Percentiles rank a stretch among this genome's conserved stretches.
Evolutionary conservation across 1,284 basidiomycete genomes (phyloP).

Genomic region (Microbotryum saponariae): DNA sequence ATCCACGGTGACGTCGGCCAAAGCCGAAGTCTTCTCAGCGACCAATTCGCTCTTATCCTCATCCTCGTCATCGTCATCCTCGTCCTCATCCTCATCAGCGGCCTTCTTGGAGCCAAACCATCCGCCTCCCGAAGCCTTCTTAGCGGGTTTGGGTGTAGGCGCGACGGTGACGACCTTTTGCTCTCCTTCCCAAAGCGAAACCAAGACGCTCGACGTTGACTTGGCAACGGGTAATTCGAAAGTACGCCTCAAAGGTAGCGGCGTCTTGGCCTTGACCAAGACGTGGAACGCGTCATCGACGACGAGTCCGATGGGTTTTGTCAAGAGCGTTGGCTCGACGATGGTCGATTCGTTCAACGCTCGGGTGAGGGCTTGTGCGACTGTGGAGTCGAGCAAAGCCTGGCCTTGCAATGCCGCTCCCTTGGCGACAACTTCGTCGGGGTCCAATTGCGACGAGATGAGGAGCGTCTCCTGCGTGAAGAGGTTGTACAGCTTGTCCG

Average conservation of each 20-base stretch:
- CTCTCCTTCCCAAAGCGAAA: constrained; percentile 83
- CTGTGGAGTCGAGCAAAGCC: constrained; percentile 47
- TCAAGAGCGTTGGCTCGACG: constrained; percentile 50
- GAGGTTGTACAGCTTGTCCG: constrained; percentile 61
- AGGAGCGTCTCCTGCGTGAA: constrained; percentile 57
- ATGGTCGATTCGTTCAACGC: constrained; percentile 50
- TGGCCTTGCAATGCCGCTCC: constrained; percentile 83
- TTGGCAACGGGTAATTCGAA: constrained; percentile 62
- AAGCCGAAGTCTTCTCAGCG: background rate
- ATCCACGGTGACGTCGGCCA: too few relatives aligned
- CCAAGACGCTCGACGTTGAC: constrained; percentile 52
- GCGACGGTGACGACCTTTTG: constrained; percentile 36
- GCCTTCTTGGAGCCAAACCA: constrained; percentile 3
- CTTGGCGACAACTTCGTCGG: constrained; percentile 78
- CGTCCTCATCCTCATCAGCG: constrained; percentile 46
- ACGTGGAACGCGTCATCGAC: constrained; percentile 49
- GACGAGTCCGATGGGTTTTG: constrained; percentile 68
- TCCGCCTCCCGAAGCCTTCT: constrained; percentile 19
- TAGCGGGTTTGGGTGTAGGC: constrained; percentile 12
- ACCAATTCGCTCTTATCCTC: constrained; percentile 59
- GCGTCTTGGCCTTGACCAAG: constrained; percentile 39
- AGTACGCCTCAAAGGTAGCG: constrained; percentile 55
- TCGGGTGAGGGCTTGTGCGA: constrained; percentile 40
- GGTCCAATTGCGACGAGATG: constrained; percentile 59
- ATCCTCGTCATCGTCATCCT: constrained; percentile 45